Conservation (phyloP, 2,329 filamentous ascomycete species). For the Alternaria triticina region DNA sequence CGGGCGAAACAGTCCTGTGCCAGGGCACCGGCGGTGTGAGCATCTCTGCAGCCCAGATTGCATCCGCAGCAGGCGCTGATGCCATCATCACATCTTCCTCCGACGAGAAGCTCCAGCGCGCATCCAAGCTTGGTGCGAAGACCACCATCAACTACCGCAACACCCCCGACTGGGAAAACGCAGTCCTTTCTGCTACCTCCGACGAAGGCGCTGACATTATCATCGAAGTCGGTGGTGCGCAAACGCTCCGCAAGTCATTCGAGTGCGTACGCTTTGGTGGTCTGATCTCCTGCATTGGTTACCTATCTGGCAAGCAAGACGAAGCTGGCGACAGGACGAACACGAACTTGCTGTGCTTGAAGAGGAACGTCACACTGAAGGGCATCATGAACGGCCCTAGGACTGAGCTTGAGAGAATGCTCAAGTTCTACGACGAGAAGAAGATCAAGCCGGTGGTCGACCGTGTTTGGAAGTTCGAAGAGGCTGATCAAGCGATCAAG, state of each 20-base stretch:
- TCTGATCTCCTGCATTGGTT: slow-evolving; percentile 50
- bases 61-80: slow-evolving; percentile 50
- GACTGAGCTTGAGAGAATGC: slow-evolving; percentile 57
- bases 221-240: slow-evolving; percentile 59
- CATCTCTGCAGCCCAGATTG: slow-evolving; percentile 51
- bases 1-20: slow-evolving; percentile 46
- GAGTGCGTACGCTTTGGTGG: slow-evolving; percentile 53
- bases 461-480: slow-evolving; percentile 47
- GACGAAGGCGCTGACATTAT: slow-evolving; percentile 56
- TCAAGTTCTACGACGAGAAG: slow-evolving; percentile 51
- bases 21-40: slow-evolving; percentile 55
- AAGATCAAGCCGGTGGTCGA: slow-evolving; percentile 52
- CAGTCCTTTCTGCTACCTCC: slow-evolving; percentile 57
- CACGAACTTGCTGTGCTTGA: slow-evolving; percentile 63
- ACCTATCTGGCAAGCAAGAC: slow-evolving; percentile 62
- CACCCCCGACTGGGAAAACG: slow-evolving; percentile 65
- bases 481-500: slow-evolving; percentile 35
- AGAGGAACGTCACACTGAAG: slow-evolving; percentile 60
- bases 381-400: slow-evolving; percentile 69
- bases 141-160: slow-evolving; percentile 67
- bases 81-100: slow-evolving; percentile 67
- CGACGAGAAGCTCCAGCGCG: slow-evolving; percentile 59
- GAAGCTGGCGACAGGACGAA: slow-evolving; percentile 61
- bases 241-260: slow-evolving; percentile 56
- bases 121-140: slow-evolving; percentile 64